These are phyloP conservation scores for Penicillium samsonianum DNA, from an alignment of 495 filamentous ascomycete genomes.

Conservation along the genomic window DNA sequence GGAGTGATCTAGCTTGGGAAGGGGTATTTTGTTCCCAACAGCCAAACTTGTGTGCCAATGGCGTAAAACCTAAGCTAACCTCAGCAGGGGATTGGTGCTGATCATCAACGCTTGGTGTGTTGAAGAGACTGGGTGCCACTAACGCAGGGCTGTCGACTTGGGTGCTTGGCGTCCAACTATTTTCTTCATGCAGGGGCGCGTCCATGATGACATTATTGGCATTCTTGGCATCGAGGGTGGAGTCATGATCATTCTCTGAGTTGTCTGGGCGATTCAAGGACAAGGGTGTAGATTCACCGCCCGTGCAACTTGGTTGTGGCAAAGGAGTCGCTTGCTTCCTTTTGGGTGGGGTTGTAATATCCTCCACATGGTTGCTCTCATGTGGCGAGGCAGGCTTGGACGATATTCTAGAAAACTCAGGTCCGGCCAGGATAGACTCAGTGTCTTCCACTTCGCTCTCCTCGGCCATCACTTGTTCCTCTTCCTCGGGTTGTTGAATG, in stretches of 20 bases:
- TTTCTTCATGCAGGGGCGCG: constrained; percentile 15
- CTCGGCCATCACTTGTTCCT: constrained; percentile 22
- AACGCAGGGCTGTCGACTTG: constrained; percentile 27
- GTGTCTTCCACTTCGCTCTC: constrained; percentile 22
- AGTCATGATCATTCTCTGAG: constrained; percentile 28
- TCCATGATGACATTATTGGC: constrained; percentile 15
- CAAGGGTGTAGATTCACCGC: constrained; percentile 11
- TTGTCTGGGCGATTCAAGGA: constrained; percentile 31
- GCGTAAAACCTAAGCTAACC: constrained; percentile 56
- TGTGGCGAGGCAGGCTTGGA: constrained; percentile 18
- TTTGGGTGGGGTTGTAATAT: constrained; percentile 10
- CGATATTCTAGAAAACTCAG: constrained; percentile 5
- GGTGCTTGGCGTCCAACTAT: constrained; percentile 18
- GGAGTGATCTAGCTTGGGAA: constrained; percentile 41
- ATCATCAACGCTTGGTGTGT: constrained; percentile 22
- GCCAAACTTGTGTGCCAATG: constrained; percentile 59
- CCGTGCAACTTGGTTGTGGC: constrained; percentile 21
- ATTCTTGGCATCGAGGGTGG: constrained; percentile 13
- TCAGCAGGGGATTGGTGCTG: constrained; percentile 31
- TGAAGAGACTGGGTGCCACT: constrained; percentile 22
- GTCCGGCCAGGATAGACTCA: constrained; percentile 23
- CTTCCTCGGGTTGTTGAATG: constrained; percentile 13
- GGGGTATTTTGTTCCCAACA: constrained; percentile 59
- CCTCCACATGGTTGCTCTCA: constrained; percentile 22
- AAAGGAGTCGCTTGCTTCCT: constrained; percentile 18